These are phyloP conservation scores for Polyporus tsugae DNA, from an alignment of 1,284 basidiomycete genomes.

Conservation along the genomic window DNA sequence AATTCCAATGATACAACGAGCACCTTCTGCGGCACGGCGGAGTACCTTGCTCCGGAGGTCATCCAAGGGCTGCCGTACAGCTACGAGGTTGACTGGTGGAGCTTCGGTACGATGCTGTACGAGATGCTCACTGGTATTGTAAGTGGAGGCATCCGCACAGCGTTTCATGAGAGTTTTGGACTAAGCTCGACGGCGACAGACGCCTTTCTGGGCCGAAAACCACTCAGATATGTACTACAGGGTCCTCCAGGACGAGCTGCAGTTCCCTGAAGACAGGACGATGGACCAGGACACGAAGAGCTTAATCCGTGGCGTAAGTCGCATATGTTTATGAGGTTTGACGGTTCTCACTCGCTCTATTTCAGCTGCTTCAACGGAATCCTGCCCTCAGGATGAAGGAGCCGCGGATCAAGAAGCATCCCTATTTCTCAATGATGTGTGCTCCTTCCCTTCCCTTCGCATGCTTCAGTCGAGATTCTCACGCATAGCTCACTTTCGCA, in stretches of 20 bases:
- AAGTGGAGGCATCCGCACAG: slow-evolving; percentile 47
- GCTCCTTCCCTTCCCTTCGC: slow-evolving; percentile 52
- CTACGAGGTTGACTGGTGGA: slow-evolving; percentile 98
- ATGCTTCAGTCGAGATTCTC: not conserved
- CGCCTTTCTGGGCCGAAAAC: slow-evolving; percentile 93
- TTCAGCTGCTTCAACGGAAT: slow-evolving; percentile 89
- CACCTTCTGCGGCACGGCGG: slow-evolving; percentile 92
- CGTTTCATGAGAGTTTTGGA: slow-evolving; percentile 25
- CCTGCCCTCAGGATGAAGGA: slow-evolving; percentile 92
- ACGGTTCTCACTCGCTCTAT: slow-evolving; percentile 27
- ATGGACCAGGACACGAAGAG: slow-evolving; percentile 96
- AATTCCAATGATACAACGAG: slow-evolving; percentile 71
- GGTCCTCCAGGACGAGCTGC: slow-evolving; percentile 87
- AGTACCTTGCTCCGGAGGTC: slow-evolving; percentile 95
- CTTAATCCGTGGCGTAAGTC: slow-evolving; percentile 89
- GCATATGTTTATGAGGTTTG: slow-evolving; percentile 10
- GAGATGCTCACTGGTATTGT: slow-evolving; percentile 94
- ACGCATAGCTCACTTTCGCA: slow-evolving; percentile 41
- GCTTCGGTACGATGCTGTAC: slow-evolving; percentile 95
- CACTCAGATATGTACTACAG: slow-evolving; percentile 95
- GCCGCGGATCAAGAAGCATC: slow-evolving; percentile 92
- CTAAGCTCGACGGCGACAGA: slow-evolving; percentile 55
- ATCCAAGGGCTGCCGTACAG: slow-evolving; percentile 92
- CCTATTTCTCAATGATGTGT: slow-evolving; percentile 98
- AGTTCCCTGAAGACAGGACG: slow-evolving; percentile 88